Conservation (phyloP, 345 rosid genomes). For the Sonneratia caseolaris region DNA sequence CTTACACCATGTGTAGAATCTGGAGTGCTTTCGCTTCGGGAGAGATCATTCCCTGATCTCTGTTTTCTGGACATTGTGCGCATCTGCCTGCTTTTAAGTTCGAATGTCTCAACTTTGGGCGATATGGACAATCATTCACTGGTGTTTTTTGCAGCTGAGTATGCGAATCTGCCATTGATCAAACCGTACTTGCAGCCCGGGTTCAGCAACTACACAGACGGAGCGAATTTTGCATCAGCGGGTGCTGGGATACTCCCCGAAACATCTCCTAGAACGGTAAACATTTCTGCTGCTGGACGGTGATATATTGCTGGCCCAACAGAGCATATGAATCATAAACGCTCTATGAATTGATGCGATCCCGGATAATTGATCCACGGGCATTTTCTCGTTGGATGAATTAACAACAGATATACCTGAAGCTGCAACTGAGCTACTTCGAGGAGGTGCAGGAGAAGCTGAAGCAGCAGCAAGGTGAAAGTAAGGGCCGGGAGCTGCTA, state of each 20-base stretch:
- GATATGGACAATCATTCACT: background rate
- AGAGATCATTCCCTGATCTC: background rate
- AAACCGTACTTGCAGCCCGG: slow-evolving; percentile 8
- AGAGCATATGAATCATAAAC: background rate
- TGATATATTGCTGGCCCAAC: background rate
- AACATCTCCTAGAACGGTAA: slow-evolving; percentile 3
- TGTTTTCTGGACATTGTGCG: background rate
- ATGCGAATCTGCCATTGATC: slow-evolving; percentile 12
- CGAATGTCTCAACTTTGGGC: background rate
- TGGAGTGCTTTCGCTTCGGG: background rate
- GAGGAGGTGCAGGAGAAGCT: slow-evolving; percentile 6
- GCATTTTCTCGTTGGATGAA: background rate
- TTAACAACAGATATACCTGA: slow-evolving; percentile 4
- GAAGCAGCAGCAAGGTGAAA: slow-evolving; percentile 13
- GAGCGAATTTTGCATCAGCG: slow-evolving; percentile 20
- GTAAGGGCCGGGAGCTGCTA: slow-evolving; percentile 7
- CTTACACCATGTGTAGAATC: background rate
- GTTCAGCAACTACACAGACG: slow-evolving; percentile 3
- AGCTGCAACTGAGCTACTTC: slow-evolving; percentile 12
- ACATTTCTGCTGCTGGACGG: background rate
- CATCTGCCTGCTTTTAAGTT: too few relatives aligned
- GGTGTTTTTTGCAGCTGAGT: slow-evolving; percentile 11
- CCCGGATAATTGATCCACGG: background rate
- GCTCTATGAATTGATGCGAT: background rate
- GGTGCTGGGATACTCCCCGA: slow-evolving; percentile 15